A percentile compares a stretch with the other conserved stretches of the same genome.
Evolutionary conservation across 192 early-diverging fungal species (phyloP).

Genomic region (Gryganskiella cystojenkinii): DNA sequence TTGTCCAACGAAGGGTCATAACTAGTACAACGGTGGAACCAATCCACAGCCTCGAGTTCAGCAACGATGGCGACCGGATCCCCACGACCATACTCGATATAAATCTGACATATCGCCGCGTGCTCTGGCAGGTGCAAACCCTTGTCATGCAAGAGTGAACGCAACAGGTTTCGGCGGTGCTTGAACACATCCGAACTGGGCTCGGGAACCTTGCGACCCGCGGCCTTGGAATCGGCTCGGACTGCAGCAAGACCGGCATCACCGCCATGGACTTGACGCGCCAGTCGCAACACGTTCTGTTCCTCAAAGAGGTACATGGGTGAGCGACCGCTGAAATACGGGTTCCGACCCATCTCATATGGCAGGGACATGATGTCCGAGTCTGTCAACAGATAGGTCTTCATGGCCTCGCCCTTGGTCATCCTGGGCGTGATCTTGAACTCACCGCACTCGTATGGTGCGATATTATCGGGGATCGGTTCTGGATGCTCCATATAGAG

Average conservation of each 20-base stretch:
- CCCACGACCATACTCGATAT: conserved; percentile 6
- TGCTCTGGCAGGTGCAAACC: neutral
- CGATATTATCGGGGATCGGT: neutral
- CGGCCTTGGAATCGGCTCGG: conserved; percentile 1
- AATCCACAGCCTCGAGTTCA: conserved; percentile 4
- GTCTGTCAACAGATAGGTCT: neutral
- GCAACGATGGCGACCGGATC: conserved; percentile 1
- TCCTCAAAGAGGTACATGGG: conserved; percentile 9
- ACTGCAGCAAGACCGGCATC: neutral
- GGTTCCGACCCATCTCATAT: conserved; percentile 9
- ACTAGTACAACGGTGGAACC: neutral
- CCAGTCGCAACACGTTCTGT: conserved; percentile 1
- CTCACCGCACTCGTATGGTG: neutral
- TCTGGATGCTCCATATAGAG: conserved; percentile 1
- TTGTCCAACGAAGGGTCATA: conserved; percentile 8
- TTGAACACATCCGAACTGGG: neutral
- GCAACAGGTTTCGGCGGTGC: neutral
- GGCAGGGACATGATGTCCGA: conserved; percentile 7
- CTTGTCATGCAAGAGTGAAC: neutral
- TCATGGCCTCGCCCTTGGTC: conserved; percentile 16
- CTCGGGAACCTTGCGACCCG: conserved; percentile 5
- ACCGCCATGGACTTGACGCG: conserved; percentile 6
- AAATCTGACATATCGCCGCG: conserved; percentile 3
- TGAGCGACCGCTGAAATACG: neutral
- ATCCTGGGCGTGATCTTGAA: conserved; percentile 6